Percentiles rank a stretch among this genome's conserved stretches.
Conservation (phyloP, 768 basidiomycete species). For the Mycena pura region DNA sequence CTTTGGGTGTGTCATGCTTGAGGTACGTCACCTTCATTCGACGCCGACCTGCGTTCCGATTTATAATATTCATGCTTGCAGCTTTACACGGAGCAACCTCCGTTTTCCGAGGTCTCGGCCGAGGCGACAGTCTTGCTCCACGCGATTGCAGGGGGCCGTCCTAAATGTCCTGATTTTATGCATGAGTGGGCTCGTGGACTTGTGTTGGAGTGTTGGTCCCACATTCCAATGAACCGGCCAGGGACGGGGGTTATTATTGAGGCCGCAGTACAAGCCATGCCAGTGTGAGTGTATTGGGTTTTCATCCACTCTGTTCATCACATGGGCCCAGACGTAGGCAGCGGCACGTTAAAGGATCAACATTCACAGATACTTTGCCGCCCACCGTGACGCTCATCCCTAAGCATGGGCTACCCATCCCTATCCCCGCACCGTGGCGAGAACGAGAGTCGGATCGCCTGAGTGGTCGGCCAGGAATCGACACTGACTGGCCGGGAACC, state of each 20-base stretch:
- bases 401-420: too few relatives aligned
- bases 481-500: too few relatives aligned
- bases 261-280: background rate
- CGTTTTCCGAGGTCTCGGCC: background rate
- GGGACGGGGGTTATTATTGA: background rate
- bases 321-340: too few relatives aligned
- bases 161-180: background rate
- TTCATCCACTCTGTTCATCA: too few relatives aligned
- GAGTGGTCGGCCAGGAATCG: too few relatives aligned
- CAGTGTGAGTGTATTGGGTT: background rate
- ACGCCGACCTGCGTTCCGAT: too few relatives aligned
- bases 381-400: too few relatives aligned
- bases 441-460: too few relatives aligned
- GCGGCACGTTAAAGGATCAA: too few relatives aligned
- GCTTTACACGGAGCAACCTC: slow-evolving; percentile 9
- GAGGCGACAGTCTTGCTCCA: slow-evolving; percentile 4
- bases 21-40: background rate
- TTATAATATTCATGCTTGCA: background rate
- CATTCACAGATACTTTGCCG: too few relatives aligned
- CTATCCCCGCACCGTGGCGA: too few relatives aligned
- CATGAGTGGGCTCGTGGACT: background rate
- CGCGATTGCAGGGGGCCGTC: slow-evolving; percentile 5
- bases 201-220: background rate
- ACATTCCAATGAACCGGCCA: background rate
- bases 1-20: background rate